Evolutionary conservation across 2,329 filamentous ascomycete genomes (phyloP).

Genomic region (Colletotrichum sp.): DNA sequence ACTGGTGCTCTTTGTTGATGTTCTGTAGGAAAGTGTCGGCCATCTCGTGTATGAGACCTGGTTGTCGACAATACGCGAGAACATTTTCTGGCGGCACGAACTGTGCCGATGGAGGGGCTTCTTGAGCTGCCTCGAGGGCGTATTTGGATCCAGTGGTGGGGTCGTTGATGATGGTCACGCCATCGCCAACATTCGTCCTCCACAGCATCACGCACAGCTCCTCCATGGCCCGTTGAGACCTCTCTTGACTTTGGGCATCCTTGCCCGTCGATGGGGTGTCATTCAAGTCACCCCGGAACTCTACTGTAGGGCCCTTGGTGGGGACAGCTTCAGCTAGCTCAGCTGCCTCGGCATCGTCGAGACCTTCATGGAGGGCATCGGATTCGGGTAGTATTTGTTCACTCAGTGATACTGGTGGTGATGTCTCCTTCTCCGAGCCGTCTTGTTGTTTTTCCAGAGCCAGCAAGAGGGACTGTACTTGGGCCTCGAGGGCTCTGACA

Average conservation of each 20-base stretch:
- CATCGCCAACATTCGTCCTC: slow-evolving; percentile 22
- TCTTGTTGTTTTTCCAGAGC: slow-evolving; percentile 15
- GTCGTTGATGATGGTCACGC: slow-evolving; percentile 22
- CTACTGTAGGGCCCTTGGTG: neutral
- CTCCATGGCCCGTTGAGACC: slow-evolving; percentile 21
- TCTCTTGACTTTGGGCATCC: neutral
- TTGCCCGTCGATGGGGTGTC: neutral
- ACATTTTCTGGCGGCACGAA: neutral
- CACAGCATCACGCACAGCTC: slow-evolving; percentile 23
- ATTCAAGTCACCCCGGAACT: neutral
- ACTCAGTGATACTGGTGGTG: neutral
- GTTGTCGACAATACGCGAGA: slow-evolving; percentile 14
- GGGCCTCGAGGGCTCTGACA: slow-evolving; percentile 22
- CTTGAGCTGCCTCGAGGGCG: neutral
- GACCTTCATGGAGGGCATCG: neutral
- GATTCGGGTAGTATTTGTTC: neutral
- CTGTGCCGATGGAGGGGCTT: neutral
- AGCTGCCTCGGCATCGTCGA: neutral
- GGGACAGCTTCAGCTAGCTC: neutral
- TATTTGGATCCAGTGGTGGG: slow-evolving; percentile 11
- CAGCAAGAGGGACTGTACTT: slow-evolving; percentile 19
- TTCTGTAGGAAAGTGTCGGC: slow-evolving; percentile 14
- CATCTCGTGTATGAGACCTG: slow-evolving; percentile 8
- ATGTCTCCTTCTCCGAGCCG: neutral
- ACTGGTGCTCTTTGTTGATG: slow-evolving; percentile 22